These are phyloP conservation scores for Penicillium robsamsonii DNA, from an alignment of 495 filamentous ascomycete genomes.

Conservation along the genomic window DNA sequence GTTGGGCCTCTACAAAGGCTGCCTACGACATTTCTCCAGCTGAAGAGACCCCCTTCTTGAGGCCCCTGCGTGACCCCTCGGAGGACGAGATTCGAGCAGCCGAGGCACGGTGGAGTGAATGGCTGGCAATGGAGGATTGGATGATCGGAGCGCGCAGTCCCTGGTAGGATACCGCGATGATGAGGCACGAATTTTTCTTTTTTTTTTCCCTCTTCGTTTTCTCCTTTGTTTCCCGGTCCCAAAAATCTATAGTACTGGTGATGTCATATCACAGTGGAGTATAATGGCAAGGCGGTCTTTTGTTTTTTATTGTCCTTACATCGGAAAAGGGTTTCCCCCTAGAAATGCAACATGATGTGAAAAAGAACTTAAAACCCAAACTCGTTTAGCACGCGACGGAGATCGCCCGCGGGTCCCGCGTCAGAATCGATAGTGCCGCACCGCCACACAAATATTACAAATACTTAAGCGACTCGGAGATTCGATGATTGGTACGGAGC, in stretches of 20 bases:
- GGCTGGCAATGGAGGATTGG: constrained; percentile 96
- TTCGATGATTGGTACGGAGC: too few species aligned
- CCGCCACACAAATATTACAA: constrained; percentile 34
- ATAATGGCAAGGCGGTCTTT: constrained; percentile 7
- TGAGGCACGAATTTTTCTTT: constrained; percentile 27
- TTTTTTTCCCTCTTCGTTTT: constrained; percentile 20
- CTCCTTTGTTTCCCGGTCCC: constrained; percentile 1
- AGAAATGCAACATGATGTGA: not conserved
- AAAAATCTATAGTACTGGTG: constrained; percentile 4
- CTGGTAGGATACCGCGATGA: constrained; percentile 29
- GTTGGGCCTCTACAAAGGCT: constrained; percentile 80
- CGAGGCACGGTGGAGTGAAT: constrained; percentile 79
- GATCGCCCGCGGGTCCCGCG: constrained; percentile 22
- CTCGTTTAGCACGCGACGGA: not conserved
- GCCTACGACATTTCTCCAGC: constrained; percentile 80
- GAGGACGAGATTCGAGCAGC: constrained; percentile 79
- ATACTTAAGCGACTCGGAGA: constrained; percentile 12
- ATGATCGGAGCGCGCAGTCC: constrained; percentile 73
- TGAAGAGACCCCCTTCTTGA: constrained; percentile 80
- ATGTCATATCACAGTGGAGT: not conserved
- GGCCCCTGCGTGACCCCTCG: constrained; percentile 66
- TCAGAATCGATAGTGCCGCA: constrained; percentile 30
- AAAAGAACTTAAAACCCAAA: not conserved
- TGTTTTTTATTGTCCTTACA: not conserved
- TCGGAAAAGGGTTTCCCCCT: not conserved